phyloP scores from a whole-genome alignment of 73 alveolate species.

The Paramecium pentaurelia region DNA sequence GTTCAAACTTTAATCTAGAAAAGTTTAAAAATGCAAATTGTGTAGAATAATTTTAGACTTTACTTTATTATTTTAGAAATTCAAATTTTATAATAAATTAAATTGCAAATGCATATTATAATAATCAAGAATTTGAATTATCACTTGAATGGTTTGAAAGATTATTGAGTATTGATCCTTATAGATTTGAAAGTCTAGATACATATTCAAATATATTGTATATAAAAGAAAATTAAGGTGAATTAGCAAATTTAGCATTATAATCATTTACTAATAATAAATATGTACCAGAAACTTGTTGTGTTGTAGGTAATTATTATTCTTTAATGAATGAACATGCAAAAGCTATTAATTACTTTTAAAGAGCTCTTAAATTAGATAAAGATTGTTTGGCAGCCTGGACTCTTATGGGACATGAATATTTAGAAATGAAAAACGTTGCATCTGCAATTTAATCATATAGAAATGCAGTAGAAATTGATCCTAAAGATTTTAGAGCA shows the following conservation, averaged over 20 bases:
- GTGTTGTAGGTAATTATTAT: conserved; percentile 97
- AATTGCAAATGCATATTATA: conserved; percentile 87
- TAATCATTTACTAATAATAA: conserved; percentile 93
- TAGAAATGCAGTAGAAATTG: conserved; percentile 97
- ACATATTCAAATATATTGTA: conserved; percentile 94
- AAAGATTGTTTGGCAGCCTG: conserved; percentile 92
- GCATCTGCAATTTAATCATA: conserved; percentile 97
- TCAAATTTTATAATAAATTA: conserved; percentile 80
- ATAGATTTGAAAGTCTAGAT: conserved; percentile 93
- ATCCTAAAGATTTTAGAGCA: conserved; percentile 97
- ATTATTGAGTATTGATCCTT: conserved; percentile 87
- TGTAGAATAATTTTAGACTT: conserved; percentile 74
- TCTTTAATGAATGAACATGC: conserved; percentile 97
- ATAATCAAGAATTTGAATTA: conserved; percentile 83
- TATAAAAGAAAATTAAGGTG: conserved; percentile 98
- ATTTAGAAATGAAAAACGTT: conserved; percentile 97
- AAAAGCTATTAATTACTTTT: conserved; percentile 92
- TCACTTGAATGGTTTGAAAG: conserved; percentile 91
- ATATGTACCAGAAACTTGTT: conserved; percentile 98
- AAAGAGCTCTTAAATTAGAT: conserved; percentile 95
- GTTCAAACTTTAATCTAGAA: conserved; percentile 86
- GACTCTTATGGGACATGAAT: conserved; percentile 99
- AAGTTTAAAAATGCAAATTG: conserved; percentile 85
- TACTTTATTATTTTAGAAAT: conserved; percentile 77
- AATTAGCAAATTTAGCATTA: conserved; percentile 95